Evolutionary conservation across 164 flowering plant species (phyloP).

Genomic region (Magnolia changhungtana): DNA sequence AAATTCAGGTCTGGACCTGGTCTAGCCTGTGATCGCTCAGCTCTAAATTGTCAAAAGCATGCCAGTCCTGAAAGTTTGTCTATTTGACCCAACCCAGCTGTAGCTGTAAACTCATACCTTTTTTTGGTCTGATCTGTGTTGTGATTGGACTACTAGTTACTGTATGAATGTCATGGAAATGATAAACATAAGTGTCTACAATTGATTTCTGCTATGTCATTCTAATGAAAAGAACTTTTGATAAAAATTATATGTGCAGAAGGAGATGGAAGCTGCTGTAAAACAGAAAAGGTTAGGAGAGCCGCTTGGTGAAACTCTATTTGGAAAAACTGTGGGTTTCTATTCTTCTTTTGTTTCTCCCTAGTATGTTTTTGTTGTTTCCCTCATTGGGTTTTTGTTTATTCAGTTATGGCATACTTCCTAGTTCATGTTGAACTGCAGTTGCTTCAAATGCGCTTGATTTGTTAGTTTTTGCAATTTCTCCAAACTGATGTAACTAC

Average conservation of each 20-base stretch:
- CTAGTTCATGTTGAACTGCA: not conserved
- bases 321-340: conserved; percentile 77
- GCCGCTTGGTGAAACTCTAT: conserved; percentile 71
- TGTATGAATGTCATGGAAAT: not conserved
- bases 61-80: too few species aligned
- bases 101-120: not conserved
- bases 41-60: too few species aligned
- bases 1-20: too few species aligned
- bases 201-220: not conserved
- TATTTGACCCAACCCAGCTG: too few species aligned
- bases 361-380: not conserved
- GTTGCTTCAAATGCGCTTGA: not conserved
- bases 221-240: not conserved
- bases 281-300: conserved; percentile 62
- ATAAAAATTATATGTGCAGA: conserved; percentile 36
- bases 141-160: not conserved
- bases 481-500: not conserved
- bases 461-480: not conserved
- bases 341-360: not conserved
- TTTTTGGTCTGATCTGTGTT: not conserved
- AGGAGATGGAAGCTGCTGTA: conserved; percentile 62
- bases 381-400: too few species aligned
- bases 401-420: not conserved
- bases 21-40: too few species aligned
- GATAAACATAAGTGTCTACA: not conserved